A percentile compares a stretch with the other conserved stretches of the same genome.
phyloP scores from a whole-genome alignment of 192 early-diverging fungal genomes.

The Geranomyces michiganensis region DNA sequence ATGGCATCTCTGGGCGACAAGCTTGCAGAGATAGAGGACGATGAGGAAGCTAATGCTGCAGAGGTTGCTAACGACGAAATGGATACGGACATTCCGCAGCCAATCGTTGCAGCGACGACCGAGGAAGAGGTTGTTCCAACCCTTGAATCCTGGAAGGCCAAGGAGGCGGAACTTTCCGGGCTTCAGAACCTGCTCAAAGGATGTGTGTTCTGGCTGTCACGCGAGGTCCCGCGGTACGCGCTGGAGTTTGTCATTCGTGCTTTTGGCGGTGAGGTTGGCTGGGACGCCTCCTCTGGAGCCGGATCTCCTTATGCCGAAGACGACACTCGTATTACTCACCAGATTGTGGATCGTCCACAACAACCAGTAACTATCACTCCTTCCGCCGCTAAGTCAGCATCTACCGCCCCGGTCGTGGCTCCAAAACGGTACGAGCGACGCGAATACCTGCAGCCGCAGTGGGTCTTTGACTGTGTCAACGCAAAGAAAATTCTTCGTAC shows the following conservation, averaged over 20 bases:
- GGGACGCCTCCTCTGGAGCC: slow-evolving; percentile 77
- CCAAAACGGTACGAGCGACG: slow-evolving; percentile 43
- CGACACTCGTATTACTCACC: slow-evolving; percentile 86
- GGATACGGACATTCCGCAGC: slow-evolving; percentile 32
- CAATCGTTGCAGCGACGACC: slow-evolving; percentile 38
- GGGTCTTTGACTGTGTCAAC: slow-evolving; percentile 95
- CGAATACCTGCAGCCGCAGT: slow-evolving; percentile 95
- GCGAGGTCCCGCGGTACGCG: slow-evolving; percentile 92
- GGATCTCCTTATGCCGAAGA: slow-evolving; percentile 79
- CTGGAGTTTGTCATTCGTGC: slow-evolving; percentile 89
- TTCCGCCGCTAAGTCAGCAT: neutral
- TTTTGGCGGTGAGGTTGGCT: slow-evolving; percentile 89
- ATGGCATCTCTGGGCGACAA: slow-evolving; percentile 18
- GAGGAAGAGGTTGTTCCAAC: slow-evolving; percentile 36
- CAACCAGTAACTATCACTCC: neutral
- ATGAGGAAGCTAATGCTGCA: slow-evolving; percentile 29
- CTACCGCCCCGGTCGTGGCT: neutral
- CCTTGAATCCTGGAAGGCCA: slow-evolving; percentile 5
- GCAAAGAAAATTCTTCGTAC: slow-evolving; percentile 71
- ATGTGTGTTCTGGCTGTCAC: slow-evolving; percentile 81
- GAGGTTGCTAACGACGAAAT: slow-evolving; percentile 39
- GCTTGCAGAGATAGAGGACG: slow-evolving; percentile 22
- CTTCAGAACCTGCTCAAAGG: slow-evolving; percentile 58
- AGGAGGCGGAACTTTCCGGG: slow-evolving; percentile 9
- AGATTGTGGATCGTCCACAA: slow-evolving; percentile 83